Base-by-base conservation (phyloP, 1,284 basidiomycete genomes). In the Austroboletus novae-zelandiae region DNA sequence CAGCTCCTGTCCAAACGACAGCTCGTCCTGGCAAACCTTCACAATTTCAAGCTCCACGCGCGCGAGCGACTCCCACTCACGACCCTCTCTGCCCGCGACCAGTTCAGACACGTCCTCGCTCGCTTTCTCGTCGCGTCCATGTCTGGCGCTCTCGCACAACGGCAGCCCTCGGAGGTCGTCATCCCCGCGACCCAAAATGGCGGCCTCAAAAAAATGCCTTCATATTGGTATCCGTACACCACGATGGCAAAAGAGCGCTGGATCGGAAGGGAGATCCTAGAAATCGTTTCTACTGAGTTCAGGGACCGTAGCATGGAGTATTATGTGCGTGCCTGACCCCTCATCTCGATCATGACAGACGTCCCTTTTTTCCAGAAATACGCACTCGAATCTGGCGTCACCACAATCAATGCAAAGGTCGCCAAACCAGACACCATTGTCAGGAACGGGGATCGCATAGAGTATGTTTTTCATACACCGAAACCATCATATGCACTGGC, bases 221-320 rank as follows among this genome's bases (percentile, higher is more conserved):
- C 88, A 0, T 91, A 91, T 62, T 91, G 88, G 88, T 86, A 87
- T 61, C 84, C 87, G 2, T 89, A 94, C 68, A 87, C 84, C 18
- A 97, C 94, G 1, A 95, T 90, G 80, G 91, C 93, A 23, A 98
- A 98, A 71, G 81, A 86, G 54, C 79, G 95, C 29, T 98, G 91
- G 91, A 77, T 91, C 43, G 85, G 89, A 17, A 76, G 94, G 27
- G 89, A 94, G 64, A 78, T 96, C 32, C 70, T 94, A 27, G 91
- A 94, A 67, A 83, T 94, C 39, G 84, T 94, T 23, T 91, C 87
- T 0, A 92, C 92, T 0, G 92, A 96, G 68, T 96, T 95, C 66
- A 75, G 93, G 46, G 93, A 95, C 73, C 76, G 93, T 42, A 91
- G 86, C 9, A 86, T 93, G 75, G 92, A 94, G 60, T 95, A 94